phyloP scores from a whole-genome alignment of 2,329 filamentous ascomycete species.

The Basipetospora chlamydospora region DNA sequence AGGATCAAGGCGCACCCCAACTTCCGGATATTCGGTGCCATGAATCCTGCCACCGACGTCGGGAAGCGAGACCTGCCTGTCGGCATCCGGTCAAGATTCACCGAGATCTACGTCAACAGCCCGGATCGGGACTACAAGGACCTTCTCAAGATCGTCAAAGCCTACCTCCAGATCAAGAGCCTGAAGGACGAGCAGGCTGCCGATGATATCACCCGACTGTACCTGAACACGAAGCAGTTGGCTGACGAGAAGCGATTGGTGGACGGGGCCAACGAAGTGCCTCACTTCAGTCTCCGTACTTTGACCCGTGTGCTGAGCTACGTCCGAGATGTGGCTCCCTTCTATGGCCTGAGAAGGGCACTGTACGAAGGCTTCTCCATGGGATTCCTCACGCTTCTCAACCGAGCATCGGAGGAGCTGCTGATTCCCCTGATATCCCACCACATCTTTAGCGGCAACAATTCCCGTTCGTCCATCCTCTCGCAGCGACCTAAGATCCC shows the following conservation, averaged over 20 bases:
- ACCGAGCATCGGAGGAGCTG: conserved; percentile 64
- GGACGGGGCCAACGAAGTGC: conserved; percentile 88
- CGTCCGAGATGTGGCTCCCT: conserved; percentile 67
- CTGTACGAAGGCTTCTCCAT: conserved; percentile 94
- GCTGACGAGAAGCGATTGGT: conserved; percentile 74
- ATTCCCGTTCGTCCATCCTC: conserved; percentile 48
- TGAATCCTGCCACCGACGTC: conserved; percentile 97
- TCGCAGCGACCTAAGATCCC: conserved; percentile 67
- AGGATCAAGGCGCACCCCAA: conserved; percentile 78
- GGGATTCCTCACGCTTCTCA: conserved; percentile 87
- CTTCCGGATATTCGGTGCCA: conserved; percentile 93
- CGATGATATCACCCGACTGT: conserved; percentile 71
- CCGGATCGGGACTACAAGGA: conserved; percentile 81
- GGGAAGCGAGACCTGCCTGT: conserved; percentile 89
- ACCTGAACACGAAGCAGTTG: conserved; percentile 72
- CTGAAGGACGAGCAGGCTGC: conserved; percentile 59
- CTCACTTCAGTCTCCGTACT: conserved; percentile 92
- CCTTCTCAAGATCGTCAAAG: conserved; percentile 72
- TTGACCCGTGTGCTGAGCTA: conserved; percentile 83
- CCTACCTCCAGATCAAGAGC: conserved; percentile 63
- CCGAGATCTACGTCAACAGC: conserved; percentile 85
- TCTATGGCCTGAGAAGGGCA: conserved; percentile 73
- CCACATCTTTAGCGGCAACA: conserved; percentile 54
- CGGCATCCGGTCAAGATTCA: conserved; percentile 82
- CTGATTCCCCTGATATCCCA: conserved; percentile 69